Conservation (phyloP, 345 rosid species). For the Erucastrum elatum region DNA sequence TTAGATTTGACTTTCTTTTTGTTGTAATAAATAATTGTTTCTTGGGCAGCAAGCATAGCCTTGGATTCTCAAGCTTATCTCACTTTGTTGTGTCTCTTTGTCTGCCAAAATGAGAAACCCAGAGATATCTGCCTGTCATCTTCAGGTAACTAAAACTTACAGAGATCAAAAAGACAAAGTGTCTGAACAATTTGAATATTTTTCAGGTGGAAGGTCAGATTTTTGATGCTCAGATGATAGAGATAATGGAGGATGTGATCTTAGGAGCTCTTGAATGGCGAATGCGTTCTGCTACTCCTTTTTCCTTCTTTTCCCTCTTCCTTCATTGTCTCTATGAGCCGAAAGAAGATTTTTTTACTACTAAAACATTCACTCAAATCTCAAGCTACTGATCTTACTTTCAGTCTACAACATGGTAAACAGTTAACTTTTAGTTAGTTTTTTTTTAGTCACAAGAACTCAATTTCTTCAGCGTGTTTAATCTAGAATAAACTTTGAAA, state of each 20-base stretch:
- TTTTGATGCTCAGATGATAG: conserved; percentile 56
- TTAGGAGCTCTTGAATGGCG: conserved; percentile 84
- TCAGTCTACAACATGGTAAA: conserved; percentile 63
- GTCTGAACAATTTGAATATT: background rate
- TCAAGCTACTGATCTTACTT: conserved; percentile 58
- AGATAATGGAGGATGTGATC: conserved; percentile 70
- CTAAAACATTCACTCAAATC: conserved; percentile 50
- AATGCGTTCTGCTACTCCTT: conserved; percentile 90
- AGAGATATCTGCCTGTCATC: conserved; percentile 44
- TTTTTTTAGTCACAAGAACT: too few species aligned
- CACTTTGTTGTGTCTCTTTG: conserved; percentile 65
- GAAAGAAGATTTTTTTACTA: conserved; percentile 41
- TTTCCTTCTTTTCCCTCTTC: conserved; percentile 68
- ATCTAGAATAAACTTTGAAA: background rate
- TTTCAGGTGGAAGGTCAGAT: conserved; percentile 47
- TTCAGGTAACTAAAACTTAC: conserved; percentile 40
- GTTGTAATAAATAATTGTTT: background rate
- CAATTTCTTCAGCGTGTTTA: background rate
- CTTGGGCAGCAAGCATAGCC: conserved; percentile 50
- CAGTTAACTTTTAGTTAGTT: too few species aligned
- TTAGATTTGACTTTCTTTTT: background rate
- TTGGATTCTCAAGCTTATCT: conserved; percentile 65
- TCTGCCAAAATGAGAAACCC: conserved; percentile 73
- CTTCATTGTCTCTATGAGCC: conserved; percentile 48
- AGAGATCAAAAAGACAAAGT: too few species aligned